These are phyloP conservation scores for Coriaria nepalensis DNA, from an alignment of 306 rosid genomes.

Conservation along the genomic window DNA sequence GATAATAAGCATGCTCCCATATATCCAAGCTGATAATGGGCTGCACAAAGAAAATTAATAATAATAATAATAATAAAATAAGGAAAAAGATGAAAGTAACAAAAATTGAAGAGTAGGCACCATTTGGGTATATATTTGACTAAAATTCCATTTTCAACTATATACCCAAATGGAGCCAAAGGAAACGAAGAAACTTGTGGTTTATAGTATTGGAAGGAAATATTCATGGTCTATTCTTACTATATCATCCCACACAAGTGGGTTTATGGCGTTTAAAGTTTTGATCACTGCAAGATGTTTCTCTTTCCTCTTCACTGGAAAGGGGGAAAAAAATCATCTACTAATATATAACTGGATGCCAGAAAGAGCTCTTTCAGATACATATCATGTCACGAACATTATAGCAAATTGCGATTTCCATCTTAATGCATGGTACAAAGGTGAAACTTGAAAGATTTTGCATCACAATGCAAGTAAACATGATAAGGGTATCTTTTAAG, in stretches of 20 bases:
- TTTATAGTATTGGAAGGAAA: too few relatives aligned
- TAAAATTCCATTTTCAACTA: too few relatives aligned
- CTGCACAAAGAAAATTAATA: slow-evolving; percentile 34
- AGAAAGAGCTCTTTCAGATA: background rate
- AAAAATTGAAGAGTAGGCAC: slow-evolving; percentile 4
- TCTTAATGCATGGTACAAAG: too few relatives aligned
- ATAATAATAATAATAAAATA: slow-evolving; percentile 1
- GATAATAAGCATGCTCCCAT: slow-evolving; percentile 99
- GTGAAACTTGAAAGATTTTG: too few relatives aligned
- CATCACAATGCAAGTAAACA: too few relatives aligned
- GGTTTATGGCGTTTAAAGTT: slow-evolving; percentile 71
- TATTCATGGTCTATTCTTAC: slow-evolving; percentile 31
- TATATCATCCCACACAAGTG: slow-evolving; percentile 75
- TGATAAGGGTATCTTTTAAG: too few relatives aligned
- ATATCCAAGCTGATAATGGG: slow-evolving; percentile 81
- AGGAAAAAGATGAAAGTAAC: slow-evolving; percentile 5
- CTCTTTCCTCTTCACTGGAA: slow-evolving; percentile 75
- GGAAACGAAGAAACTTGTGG: too few relatives aligned
- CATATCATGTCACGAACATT: background rate
- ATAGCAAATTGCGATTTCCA: too few relatives aligned
- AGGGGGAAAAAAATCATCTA: background rate
- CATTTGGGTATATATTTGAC: too few relatives aligned
- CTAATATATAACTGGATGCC: background rate
- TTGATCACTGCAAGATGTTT: slow-evolving; percentile 48
- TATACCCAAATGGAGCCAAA: too few relatives aligned